phyloP scores from a whole-genome alignment of 1,139 yeast species.

The Candida sp. region DNA sequence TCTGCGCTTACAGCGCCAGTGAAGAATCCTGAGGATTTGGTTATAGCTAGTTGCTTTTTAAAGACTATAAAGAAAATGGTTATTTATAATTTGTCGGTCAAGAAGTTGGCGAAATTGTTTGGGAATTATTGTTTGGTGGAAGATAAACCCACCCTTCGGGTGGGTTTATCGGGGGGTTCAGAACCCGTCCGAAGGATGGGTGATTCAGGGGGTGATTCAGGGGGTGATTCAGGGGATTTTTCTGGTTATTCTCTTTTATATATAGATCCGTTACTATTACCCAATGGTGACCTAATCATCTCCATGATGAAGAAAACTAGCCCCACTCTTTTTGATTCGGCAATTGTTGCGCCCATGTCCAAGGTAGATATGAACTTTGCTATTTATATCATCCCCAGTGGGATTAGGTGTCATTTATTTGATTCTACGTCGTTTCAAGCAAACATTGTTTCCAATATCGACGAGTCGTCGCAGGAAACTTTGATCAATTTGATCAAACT shows the following conservation, averaged over 20 bases:
- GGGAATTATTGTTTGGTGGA: conserved; percentile 47
- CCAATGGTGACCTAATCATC: conserved; percentile 49
- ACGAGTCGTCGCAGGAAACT: conserved; percentile 36
- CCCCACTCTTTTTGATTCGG: conserved; percentile 31
- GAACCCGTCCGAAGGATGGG: too few relatives aligned
- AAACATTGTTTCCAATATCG: conserved; percentile 9
- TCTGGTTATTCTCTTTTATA: conserved; percentile 27
- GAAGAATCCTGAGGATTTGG: conserved; percentile 30
- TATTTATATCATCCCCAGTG: conserved; percentile 71
- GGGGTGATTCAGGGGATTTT: too few relatives aligned
- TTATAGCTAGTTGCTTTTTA: conserved; percentile 52
- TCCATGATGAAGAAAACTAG: conserved; percentile 21
- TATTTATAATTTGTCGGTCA: conserved; percentile 40
- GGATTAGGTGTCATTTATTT: conserved; percentile 61
- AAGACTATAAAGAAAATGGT: conserved; percentile 60
- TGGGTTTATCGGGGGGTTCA: too few relatives aligned
- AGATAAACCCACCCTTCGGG: conserved; percentile 6
- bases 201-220: too few relatives aligned
- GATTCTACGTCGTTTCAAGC: conserved; percentile 19
- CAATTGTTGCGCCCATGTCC: conserved; percentile 8
- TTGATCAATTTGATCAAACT: conserved; percentile 47
- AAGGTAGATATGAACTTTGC: conserved; percentile 35
- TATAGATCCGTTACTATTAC: conserved; percentile 54
- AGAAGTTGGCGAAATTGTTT: conserved; percentile 42
- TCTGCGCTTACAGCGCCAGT: conserved; percentile 18